Base-by-base conservation (phyloP, 805 yeast genomes). In the Nakazawaea holstii region DNA sequence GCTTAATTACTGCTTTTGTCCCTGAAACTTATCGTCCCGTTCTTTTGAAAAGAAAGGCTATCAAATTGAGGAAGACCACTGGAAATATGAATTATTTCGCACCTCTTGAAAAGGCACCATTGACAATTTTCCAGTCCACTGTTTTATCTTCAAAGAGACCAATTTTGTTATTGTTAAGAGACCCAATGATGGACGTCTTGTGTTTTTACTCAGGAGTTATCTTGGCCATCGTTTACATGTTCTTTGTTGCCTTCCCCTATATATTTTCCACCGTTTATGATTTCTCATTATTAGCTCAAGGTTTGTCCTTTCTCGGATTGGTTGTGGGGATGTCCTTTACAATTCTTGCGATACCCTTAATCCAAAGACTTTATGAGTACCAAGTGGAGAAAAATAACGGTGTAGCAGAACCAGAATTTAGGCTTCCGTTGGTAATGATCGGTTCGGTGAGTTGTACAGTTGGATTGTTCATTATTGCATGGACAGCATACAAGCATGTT, bases 161-260 rank as follows among this genome's bases (percentile, higher is more conserved):
- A 6, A 50, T 81, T 28, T 59, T 68, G 27, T 59, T 81, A 50
- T 55, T 82, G 27, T 28, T 66, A 2, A 58, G 60, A 26, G 85
- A 82, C 50, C 80, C 82, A 29, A 80, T 81, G 76, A 72, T 80
- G 65, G 61, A 67, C 6, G 65, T 74, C 15, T 59, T 82, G 5
- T 76, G 84, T 49, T 60, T 77, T 37, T 80, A 79, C 57, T 73
- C 82, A 1, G 83, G 84, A 1, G 62, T 81, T 38, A 69, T 74
- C 28, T 66, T 82, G 47, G 82, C 85, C 0, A 70, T 83, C 41
- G 70, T 83, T 36, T 84, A 82, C 63, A 63, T 83, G 69, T 83
- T 79, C 55, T 79, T 83, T 63, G 75, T 81, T 45, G 84, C 84
- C 2, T 77, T 78, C 52, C 87, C 87, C 9, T 78, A 77, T 53